phyloP scores from a whole-genome alignment of 192 early-diverging fungal genomes.

The Backusella morwellensis region DNA sequence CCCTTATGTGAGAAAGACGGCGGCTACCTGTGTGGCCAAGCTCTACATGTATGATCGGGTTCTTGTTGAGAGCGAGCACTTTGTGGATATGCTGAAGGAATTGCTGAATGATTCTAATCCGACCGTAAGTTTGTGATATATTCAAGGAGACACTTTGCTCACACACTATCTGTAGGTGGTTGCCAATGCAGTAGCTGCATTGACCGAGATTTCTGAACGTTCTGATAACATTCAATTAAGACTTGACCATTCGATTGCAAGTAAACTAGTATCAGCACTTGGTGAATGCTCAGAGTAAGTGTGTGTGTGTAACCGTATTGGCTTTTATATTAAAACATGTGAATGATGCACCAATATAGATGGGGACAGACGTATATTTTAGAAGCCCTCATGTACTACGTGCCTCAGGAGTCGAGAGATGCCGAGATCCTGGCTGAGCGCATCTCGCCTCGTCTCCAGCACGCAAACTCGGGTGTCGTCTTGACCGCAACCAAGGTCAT shows the following conservation, averaged over 20 bases:
- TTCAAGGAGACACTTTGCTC: not conserved
- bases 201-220: conserved; percentile 92
- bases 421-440: conserved; percentile 92
- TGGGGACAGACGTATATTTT: conserved; percentile 97
- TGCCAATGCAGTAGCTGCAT: conserved; percentile 90
- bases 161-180: conserved; percentile 64
- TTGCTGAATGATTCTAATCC: conserved; percentile 89
- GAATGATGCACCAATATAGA: conserved; percentile 38
- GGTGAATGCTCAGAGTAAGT: conserved; percentile 94
- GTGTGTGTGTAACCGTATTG: not conserved
- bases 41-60: conserved; percentile 86
- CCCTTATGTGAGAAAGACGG: conserved; percentile 97
- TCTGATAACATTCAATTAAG: conserved; percentile 83
- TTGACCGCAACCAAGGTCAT: conserved; percentile 86
- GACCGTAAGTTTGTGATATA: conserved; percentile 51
- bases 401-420: conserved; percentile 83
- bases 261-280: conserved; percentile 88
- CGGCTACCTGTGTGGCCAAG: conserved; percentile 92
- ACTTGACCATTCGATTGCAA: conserved; percentile 83
- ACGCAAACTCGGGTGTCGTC: conserved; percentile 93
- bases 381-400: conserved; percentile 87
- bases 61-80: conserved; percentile 83
- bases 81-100: conserved; percentile 87
- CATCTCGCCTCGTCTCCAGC: conserved; percentile 86
- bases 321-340: conserved; percentile 1